These are phyloP conservation scores for Sisymbrium irio DNA, from an alignment of 345 rosid species.

Conservation along the genomic window DNA sequence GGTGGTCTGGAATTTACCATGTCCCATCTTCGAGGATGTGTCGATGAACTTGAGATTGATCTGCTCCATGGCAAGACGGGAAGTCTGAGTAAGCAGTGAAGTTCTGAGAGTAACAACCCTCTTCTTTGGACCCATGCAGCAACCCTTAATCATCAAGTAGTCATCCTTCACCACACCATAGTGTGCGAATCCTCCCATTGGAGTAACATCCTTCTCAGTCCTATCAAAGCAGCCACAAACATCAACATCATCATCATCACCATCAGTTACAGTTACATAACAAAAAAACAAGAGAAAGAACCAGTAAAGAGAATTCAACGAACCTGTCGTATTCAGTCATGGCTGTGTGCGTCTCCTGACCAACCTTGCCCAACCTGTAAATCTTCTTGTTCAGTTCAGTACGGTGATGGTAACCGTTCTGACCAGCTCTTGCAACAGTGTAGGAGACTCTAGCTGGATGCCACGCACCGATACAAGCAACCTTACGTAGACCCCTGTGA, in stretches of 20 bases:
- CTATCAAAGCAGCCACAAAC: slow-evolving; percentile 33
- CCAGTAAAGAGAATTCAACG: not conserved
- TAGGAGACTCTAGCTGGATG: slow-evolving; percentile 92
- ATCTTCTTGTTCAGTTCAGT: slow-evolving; percentile 89
- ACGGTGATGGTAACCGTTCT: slow-evolving; percentile 90
- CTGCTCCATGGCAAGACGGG: slow-evolving; percentile 68
- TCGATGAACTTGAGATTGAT: slow-evolving; percentile 82
- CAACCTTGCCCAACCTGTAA: slow-evolving; percentile 71
- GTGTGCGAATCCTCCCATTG: slow-evolving; percentile 92
- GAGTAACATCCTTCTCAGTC: slow-evolving; percentile 82
- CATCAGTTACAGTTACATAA: not conserved
- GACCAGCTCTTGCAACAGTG: slow-evolving; percentile 94
- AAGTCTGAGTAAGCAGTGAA: slow-evolving; percentile 68
- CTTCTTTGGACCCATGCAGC: slow-evolving; percentile 89
- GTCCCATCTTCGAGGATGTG: slow-evolving; percentile 69
- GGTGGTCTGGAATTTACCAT: slow-evolving; percentile 76
- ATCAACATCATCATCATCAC: not conserved
- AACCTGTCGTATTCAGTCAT: slow-evolving; percentile 80
- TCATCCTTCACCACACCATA: slow-evolving; percentile 81
- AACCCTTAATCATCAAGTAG: slow-evolving; percentile 79
- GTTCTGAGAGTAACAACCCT: slow-evolving; percentile 79
- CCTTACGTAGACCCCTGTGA: slow-evolving; percentile 90
- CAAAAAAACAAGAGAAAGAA: not conserved
- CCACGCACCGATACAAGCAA: slow-evolving; percentile 95
- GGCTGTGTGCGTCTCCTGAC: slow-evolving; percentile 61